These are phyloP conservation scores for Penicillium sp. DNA, from an alignment of 2,329 filamentous ascomycete species.

Conservation along the genomic window DNA sequence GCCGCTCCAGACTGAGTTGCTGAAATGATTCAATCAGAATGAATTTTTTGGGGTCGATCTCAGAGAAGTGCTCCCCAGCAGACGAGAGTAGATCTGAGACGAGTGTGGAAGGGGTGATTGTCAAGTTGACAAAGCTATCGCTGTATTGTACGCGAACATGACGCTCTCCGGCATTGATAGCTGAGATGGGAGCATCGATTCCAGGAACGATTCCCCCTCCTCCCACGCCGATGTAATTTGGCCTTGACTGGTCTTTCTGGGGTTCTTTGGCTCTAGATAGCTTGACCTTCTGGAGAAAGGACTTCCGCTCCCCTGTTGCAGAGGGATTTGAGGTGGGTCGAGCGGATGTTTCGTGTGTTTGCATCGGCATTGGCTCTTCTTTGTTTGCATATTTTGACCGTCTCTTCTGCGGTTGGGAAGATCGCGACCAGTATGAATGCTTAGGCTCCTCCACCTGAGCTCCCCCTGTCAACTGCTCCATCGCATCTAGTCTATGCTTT, in stretches of 20 bases:
- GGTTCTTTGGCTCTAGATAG: slow-evolving; percentile 19
- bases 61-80: slow-evolving; percentile 63
- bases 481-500: slow-evolving; percentile 32
- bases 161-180: slow-evolving; percentile 76
- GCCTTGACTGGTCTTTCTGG: slow-evolving; percentile 11
- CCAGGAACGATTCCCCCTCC: slow-evolving; percentile 46
- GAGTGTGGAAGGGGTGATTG: slow-evolving; percentile 73
- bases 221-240: slow-evolving; percentile 23
- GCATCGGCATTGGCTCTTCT: not conserved
- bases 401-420: not conserved
- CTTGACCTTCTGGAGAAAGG: slow-evolving; percentile 26
- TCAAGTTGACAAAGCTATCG: slow-evolving; percentile 67
- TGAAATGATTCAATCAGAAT: slow-evolving; percentile 77
- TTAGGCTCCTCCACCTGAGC: not conserved
- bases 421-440: slow-evolving; percentile 7
- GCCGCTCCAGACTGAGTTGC: slow-evolving; percentile 75
- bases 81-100: slow-evolving; percentile 70
- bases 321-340: not conserved
- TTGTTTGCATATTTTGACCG: not conserved
- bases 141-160: slow-evolving; percentile 72
- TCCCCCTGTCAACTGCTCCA: slow-evolving; percentile 36
- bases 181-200: slow-evolving; percentile 75
- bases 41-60: slow-evolving; percentile 64
- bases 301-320: not conserved
- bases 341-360: slow-evolving; percentile 14